These are phyloP conservation scores for Xylariaceae sp. DNA, from an alignment of 2,329 filamentous ascomycete species.

Conservation along the genomic window DNA sequence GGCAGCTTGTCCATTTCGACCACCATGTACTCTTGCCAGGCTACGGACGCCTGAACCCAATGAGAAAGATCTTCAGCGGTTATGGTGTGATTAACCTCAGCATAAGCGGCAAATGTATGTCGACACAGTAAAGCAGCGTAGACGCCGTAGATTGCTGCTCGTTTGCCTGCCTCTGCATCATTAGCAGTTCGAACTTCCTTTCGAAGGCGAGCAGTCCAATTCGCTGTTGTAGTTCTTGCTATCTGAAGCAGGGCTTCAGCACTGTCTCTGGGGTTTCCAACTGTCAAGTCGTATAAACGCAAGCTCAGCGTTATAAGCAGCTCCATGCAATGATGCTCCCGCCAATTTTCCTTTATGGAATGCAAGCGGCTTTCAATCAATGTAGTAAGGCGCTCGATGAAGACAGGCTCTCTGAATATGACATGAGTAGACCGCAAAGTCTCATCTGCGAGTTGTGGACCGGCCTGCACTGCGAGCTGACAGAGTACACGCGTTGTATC, in stretches of 20 bases:
- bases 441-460: constrained; percentile 48
- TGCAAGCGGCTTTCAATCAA: constrained; percentile 52
- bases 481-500: constrained; percentile 55
- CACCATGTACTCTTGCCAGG: constrained; percentile 53
- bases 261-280: background rate
- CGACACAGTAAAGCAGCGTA: constrained; percentile 61
- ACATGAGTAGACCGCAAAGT: constrained; percentile 53
- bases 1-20: constrained; percentile 45
- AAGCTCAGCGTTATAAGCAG: constrained; percentile 58
- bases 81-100: constrained; percentile 1
- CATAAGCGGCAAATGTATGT: constrained; percentile 25
- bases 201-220: background rate
- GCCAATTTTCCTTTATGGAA: constrained; percentile 59
- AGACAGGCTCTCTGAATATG: constrained; percentile 53
- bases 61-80: constrained; percentile 16
- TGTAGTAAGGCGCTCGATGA: constrained; percentile 54
- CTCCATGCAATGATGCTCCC: constrained; percentile 64
- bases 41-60: constrained; percentile 29
- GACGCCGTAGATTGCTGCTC: constrained; percentile 52
- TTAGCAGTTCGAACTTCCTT: background rate
- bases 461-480: constrained; percentile 60
- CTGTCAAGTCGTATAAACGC: constrained; percentile 35
- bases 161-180: constrained; percentile 46
- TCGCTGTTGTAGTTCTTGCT: background rate
- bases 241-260: background rate